A percentile compares a stretch with the other conserved stretches of the same genome.
phyloP scores from a whole-genome alignment of 225 moss, liverwort and hornwort genomes.

The Marchantia paleacea region DNA sequence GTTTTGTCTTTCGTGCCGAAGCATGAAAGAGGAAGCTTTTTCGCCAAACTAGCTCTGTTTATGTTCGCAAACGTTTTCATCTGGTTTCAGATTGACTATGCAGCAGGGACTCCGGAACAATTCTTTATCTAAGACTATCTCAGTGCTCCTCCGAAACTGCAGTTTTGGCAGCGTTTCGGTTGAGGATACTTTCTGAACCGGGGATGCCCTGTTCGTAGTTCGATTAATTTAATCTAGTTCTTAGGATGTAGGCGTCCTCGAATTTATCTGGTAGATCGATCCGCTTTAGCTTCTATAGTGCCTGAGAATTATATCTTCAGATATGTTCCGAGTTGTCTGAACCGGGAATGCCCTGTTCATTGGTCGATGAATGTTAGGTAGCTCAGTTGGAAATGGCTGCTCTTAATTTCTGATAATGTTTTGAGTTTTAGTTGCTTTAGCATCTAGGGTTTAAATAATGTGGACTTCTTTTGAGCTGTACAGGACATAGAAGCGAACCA shows the following conservation, averaged over 20 bases:
- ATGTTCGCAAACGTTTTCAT: slow-evolving; percentile 7
- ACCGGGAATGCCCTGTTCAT: neutral
- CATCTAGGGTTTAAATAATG: neutral
- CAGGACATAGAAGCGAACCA: neutral
- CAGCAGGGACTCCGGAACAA: neutral
- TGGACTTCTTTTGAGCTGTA: slow-evolving; percentile 1
- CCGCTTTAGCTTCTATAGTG: neutral
- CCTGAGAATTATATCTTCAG: neutral
- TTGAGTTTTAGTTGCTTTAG: too few relatives aligned
- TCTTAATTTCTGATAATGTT: too few relatives aligned
- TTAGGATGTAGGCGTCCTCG: neutral
- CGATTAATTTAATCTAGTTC: neutral
- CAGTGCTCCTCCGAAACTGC: neutral
- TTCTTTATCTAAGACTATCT: neutral
- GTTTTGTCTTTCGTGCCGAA: slow-evolving; percentile 1
- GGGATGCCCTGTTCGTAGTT: neutral
- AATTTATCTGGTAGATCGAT: neutral
- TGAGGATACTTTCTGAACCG: neutral
- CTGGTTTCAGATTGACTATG: neutral
- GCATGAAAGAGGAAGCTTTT: slow-evolving; percentile 14
- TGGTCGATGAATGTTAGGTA: neutral
- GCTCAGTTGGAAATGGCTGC: neutral
- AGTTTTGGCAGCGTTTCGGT: neutral
- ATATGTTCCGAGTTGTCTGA: neutral
- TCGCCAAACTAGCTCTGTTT: neutral